These are phyloP conservation scores for Pythium apleroticum DNA, from an alignment of 352 stramenopile species.

Conservation along the genomic window DNA sequence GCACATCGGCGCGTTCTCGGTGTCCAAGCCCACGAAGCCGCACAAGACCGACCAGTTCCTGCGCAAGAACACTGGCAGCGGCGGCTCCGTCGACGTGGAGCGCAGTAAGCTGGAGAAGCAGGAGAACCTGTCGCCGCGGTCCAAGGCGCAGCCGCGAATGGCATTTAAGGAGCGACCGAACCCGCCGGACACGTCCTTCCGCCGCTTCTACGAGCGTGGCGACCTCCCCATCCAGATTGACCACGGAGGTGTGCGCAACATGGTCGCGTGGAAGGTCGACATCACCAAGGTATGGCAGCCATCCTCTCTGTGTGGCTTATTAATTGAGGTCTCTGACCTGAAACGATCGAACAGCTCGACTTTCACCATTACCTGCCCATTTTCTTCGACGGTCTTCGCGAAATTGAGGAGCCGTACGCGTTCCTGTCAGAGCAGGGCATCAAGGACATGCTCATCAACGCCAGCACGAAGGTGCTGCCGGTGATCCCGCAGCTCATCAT, in stretches of 20 bases:
- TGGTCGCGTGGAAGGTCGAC: constrained; percentile 97
- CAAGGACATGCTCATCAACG: constrained; percentile 97
- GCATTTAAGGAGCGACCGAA: constrained; percentile 94
- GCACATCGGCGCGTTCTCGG: constrained; percentile 87
- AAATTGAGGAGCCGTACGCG: constrained; percentile 95
- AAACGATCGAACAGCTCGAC: constrained; percentile 76
- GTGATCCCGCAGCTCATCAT: constrained; percentile 98
- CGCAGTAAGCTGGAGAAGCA: constrained; percentile 50
- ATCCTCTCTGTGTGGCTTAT: neutral
- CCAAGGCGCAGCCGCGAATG: constrained; percentile 47
- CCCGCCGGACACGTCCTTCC: constrained; percentile 89
- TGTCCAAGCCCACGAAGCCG: constrained; percentile 84
- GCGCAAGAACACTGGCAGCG: constrained; percentile 88
- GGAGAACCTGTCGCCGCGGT: constrained; percentile 45
- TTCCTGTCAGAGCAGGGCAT: constrained; percentile 96
- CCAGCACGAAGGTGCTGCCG: constrained; percentile 93
- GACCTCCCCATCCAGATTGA: constrained; percentile 97
- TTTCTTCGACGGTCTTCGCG: constrained; percentile 97
- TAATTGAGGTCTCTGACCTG: neutral
- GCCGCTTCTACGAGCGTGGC: constrained; percentile 91
- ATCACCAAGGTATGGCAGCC: constrained; percentile 79
- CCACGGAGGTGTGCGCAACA: constrained; percentile 94
- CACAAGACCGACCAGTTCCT: constrained; percentile 90
- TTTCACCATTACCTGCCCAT: constrained; percentile 99
- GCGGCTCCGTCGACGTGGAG: constrained; percentile 78